Evolutionary conservation across 441 rosid genomes (phyloP).

Genomic region (Theobroma grandiflorum): DNA sequence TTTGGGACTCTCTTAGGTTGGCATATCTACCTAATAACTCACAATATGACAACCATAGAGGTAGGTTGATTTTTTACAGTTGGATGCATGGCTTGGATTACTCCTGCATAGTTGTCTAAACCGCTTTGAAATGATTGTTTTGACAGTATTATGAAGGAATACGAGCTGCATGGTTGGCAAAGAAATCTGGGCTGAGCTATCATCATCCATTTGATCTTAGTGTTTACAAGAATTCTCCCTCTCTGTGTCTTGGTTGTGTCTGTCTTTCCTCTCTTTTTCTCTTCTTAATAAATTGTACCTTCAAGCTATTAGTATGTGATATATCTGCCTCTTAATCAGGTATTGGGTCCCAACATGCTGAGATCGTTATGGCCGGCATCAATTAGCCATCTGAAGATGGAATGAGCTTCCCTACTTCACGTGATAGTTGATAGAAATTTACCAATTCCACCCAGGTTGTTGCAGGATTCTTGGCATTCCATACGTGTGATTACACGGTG

Average conservation of each 20-base stretch:
- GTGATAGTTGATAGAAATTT: conserved; percentile 42
- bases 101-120: conserved; percentile 25
- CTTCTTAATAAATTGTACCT: background rate
- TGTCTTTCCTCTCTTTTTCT: background rate
- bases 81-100: background rate
- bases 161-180: conserved; percentile 81
- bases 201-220: conserved; percentile 70
- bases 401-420: conserved; percentile 51
- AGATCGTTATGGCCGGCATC: conserved; percentile 77
- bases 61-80: conserved; percentile 33
- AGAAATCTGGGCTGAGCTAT: conserved; percentile 82
- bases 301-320: conserved; percentile 17
- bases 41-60: conserved; percentile 72
- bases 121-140: conserved; percentile 21
- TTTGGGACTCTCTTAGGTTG: conserved; percentile 61
- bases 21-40: conserved; percentile 59
- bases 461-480: background rate
- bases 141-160: conserved; percentile 73
- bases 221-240: conserved; percentile 55
- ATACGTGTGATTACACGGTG: background rate
- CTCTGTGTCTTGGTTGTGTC: background rate
- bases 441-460: background rate
- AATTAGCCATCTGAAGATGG: conserved; percentile 66
- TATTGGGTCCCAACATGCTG: conserved; percentile 71
- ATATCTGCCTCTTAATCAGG: conserved; percentile 44